Evolutionary conservation across 2,329 filamentous ascomycete genomes (phyloP).

Genomic region (Aspergillus spinulosporus): DNA sequence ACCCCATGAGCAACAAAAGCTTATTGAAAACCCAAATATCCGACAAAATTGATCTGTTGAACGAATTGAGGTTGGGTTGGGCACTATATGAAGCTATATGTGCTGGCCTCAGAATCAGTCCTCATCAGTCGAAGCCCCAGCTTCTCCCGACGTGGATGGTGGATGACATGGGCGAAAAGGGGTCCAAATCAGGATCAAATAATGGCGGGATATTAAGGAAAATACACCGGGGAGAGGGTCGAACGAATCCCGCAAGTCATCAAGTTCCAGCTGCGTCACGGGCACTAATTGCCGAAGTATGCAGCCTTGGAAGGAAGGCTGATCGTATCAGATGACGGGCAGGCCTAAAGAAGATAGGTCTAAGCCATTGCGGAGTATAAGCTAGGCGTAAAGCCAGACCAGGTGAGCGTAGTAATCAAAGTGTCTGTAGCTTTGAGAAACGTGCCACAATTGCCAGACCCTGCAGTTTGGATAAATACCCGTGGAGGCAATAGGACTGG

Average conservation of each 20-base stretch:
- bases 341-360: neutral
- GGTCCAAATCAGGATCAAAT: neutral
- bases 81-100: neutral
- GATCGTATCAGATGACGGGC: slow-evolving; percentile 28
- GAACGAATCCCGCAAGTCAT: slow-evolving; percentile 3
- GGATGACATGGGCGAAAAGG: neutral
- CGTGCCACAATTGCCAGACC: slow-evolving; percentile 5
- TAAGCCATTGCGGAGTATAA: neutral
- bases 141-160: neutral
- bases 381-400: neutral
- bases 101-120: neutral
- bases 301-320: slow-evolving; percentile 16
- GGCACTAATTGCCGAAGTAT: neutral
- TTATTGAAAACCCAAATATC: neutral
- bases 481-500: neutral
- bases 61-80: neutral
- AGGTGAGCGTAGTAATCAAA: neutral
- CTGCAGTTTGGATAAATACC: slow-evolving; percentile 3
- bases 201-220: neutral
- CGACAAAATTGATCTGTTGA: neutral
- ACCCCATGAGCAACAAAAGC: slow-evolving; percentile 15
- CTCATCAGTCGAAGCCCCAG: neutral
- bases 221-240: neutral
- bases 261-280: neutral
- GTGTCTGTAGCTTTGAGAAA: neutral